These are phyloP conservation scores for Zasmidium cellare DNA, from an alignment of 2,329 filamentous ascomycete species.

Conservation along the genomic window DNA sequence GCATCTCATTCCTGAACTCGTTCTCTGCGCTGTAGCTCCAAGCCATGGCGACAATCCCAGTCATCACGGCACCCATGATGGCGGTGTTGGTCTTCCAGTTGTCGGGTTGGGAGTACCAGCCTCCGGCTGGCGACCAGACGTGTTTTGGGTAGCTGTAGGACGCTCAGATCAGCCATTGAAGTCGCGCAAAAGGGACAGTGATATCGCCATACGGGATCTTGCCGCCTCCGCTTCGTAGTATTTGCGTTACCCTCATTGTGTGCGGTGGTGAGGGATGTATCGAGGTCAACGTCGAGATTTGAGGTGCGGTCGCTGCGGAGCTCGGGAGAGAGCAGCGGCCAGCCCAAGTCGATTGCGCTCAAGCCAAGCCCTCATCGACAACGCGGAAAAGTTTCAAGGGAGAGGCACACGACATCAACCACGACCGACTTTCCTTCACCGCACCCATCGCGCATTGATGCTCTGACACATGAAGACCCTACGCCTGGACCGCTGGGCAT, in stretches of 20 bases:
- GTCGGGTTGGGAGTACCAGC: constrained; percentile 91
- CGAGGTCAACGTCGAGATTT: constrained; percentile 13
- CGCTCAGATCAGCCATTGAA: constrained; percentile 23
- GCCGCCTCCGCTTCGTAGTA: constrained; percentile 69
- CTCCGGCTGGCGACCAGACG: constrained; percentile 97
- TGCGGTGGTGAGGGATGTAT: constrained; percentile 5
- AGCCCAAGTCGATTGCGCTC: constrained; percentile 6
- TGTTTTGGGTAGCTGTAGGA: constrained; percentile 51
- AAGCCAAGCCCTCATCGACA: neutral
- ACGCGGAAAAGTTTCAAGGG: constrained; percentile 14
- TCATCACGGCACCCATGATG: constrained; percentile 67
- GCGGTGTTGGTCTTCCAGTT: constrained; percentile 96
- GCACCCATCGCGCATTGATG: constrained; percentile 5
- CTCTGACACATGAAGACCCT: constrained; percentile 43
- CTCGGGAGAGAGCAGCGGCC: constrained; percentile 3
- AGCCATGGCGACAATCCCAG: constrained; percentile 66
- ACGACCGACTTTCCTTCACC: constrained; percentile 1
- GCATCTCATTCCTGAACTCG: constrained; percentile 73
- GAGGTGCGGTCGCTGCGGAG: constrained; percentile 16
- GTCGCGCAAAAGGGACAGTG: neutral
- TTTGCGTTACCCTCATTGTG: constrained; percentile 33
- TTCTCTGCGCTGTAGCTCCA: constrained; percentile 72
- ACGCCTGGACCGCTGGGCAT: constrained; percentile 60
- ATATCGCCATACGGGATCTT: constrained; percentile 64
- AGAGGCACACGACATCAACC: constrained; percentile 3